Conservation (phyloP, 139 green algal genomes). For the Chlorella sorokiniana region DNA sequence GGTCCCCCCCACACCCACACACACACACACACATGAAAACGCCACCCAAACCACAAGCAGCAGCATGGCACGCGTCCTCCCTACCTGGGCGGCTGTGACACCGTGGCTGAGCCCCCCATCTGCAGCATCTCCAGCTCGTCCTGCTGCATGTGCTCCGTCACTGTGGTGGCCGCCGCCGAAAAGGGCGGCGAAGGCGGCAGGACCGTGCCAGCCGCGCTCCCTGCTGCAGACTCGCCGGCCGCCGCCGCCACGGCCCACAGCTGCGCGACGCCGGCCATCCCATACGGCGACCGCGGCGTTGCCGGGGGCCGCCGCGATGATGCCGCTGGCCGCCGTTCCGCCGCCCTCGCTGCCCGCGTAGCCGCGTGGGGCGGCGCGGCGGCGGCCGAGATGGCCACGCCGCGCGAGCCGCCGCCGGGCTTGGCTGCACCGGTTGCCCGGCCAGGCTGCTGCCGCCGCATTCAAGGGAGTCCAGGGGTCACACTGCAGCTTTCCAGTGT, state of each 20-base stretch:
- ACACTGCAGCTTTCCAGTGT: not conserved
- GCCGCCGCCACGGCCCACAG: not conserved
- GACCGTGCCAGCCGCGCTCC: not conserved
- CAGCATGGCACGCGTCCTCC: no score
- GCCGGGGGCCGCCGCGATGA: not conserved
- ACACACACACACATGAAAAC: no score
- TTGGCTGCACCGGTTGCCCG: not conserved
- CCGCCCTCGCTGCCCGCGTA: not conserved
- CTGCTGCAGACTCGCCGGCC: not conserved
- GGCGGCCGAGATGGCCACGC: not conserved
- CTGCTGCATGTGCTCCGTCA: not conserved
- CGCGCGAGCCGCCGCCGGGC: no score
- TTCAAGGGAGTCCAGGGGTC: not conserved
- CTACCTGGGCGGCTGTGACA: not conserved
- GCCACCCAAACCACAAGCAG: no score
- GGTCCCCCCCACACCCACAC: no score
- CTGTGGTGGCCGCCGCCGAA: not conserved
- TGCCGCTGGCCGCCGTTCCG: not conserved
- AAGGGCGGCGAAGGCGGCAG: not conserved
- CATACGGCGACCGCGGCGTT: not conserved
- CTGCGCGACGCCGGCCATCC: not conserved
- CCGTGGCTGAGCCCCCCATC: not conserved
- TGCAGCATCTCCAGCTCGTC: slow-evolving; percentile 5
- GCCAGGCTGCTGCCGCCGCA: not conserved
- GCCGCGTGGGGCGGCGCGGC: no score